Evolutionary conservation across 257 asterid genomes (phyloP), one percentile per base, ranked within the genome.

Genomic region (Forsythia viridissima): DNA sequence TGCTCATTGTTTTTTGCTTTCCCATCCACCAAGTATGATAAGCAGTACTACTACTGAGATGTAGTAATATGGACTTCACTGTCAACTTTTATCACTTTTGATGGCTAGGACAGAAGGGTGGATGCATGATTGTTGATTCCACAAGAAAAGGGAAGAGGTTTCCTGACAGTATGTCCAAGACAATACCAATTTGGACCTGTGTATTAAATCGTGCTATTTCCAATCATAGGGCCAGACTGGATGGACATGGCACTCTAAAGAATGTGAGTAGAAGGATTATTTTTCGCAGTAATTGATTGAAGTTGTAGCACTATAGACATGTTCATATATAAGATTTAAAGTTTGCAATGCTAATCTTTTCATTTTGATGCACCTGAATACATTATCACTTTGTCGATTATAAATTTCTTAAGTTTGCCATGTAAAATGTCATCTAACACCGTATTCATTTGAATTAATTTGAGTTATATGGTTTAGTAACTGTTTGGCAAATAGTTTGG

Each of bases 91-190:
- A 24, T 61, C 69, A 24, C 36, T 83, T 70, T 76, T 87, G 66
- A 67, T 86, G 89, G 90, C 81, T 91, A 88, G 97, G 87, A 86
- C 97, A 93, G 97, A 93, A 83, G 90, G 97, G 98, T 78, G 99
- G 98, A 71, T 92, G 98, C 82, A 87, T 95, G 87, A 91, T 95
- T 75, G 89, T 92, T 79, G 99, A 95, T 87, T 90, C 99, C 6
- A 93, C 99, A 1, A 82, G 98, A 36, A 95, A 88, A 84, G 99
- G 99, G 88, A 95, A 95, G 90, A 84, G 97, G 78, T 95, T 92
- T 86, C 99, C 98, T 6, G 98, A 95, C 82, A 95, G 99, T 83
- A 92, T 95, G 98, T 91, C 98, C n/a, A 95, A 93, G 88, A 93
- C 99, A 21, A 92, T 95, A 79, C 99, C 99, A 6, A 93, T 95